A percentile compares a stretch with the other conserved stretches of the same genome.
phyloP scores from a whole-genome alignment of 805 yeast genomes.

The Pichia deserticola region DNA sequence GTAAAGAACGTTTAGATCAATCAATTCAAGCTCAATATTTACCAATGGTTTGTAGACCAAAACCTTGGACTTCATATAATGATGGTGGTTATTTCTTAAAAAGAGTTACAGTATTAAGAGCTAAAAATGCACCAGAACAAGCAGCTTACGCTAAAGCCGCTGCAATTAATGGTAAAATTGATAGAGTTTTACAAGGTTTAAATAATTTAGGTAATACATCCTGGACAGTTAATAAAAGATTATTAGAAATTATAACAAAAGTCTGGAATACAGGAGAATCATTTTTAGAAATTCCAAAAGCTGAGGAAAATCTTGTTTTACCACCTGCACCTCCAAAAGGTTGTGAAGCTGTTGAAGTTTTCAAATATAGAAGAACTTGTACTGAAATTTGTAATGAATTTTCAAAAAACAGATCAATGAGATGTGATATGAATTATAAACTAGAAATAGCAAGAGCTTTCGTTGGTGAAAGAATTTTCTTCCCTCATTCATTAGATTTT shows the following conservation, averaged over 20 bases:
- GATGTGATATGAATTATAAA: constrained; percentile 92
- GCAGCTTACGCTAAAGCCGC: constrained; percentile 84
- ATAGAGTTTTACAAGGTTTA: constrained; percentile 67
- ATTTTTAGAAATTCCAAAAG: constrained; percentile 67
- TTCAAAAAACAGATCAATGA: constrained; percentile 66
- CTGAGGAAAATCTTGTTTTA: constrained; percentile 34
- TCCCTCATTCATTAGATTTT: constrained; percentile 77
- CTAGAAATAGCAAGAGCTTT: constrained; percentile 93
- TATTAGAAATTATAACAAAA: constrained; percentile 61
- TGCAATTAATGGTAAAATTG: constrained; percentile 56
- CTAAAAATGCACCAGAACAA: constrained; percentile 84
- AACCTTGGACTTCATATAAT: constrained; percentile 76
- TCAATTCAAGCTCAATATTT: constrained; percentile 72
- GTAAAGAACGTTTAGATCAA: constrained; percentile 56
- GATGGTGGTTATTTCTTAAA: constrained; percentile 79
- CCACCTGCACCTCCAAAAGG: constrained; percentile 53
- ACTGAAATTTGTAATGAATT: constrained; percentile 52
- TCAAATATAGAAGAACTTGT: constrained; percentile 60
- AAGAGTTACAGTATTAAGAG: constrained; percentile 58
- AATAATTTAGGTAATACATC: constrained; percentile 82
- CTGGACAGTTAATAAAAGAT: constrained; percentile 80
- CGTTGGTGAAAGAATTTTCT: constrained; percentile 67
- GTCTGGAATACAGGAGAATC: constrained; percentile 84
- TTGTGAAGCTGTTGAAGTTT: constrained; percentile 64
- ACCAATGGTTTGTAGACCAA: constrained; percentile 91